Evolutionary conservation across 2,329 filamentous ascomycete species (phyloP).

Genomic region (Blastomyces gilchristii): DNA sequence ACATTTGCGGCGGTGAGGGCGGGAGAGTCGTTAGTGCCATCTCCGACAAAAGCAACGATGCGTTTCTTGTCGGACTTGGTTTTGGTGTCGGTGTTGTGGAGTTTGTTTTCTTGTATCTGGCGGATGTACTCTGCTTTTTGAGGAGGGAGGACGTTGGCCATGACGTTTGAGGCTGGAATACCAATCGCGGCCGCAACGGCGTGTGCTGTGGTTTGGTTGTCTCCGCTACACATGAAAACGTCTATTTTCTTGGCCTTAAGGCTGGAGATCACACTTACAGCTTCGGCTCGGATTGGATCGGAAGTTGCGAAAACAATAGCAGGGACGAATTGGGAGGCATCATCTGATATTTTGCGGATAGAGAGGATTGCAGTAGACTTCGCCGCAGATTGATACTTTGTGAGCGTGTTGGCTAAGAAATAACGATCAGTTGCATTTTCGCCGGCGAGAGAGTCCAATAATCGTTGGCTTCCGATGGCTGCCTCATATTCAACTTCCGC

Average conservation of each 20-base stretch:
- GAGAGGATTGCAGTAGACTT: constrained; percentile 39
- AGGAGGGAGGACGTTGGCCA: constrained; percentile 76
- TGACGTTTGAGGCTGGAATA: constrained; percentile 63
- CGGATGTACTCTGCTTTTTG: constrained; percentile 56
- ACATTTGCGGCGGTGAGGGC: constrained; percentile 72
- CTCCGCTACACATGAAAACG: constrained; percentile 88
- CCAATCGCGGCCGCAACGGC: constrained; percentile 68
- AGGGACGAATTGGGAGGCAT: constrained; percentile 34
- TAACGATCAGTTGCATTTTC: constrained; percentile 25
- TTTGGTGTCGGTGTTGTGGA: constrained; percentile 23
- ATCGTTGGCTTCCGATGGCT: constrained; percentile 49
- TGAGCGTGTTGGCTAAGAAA: constrained; percentile 27
- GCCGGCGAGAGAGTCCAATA: constrained; percentile 29
- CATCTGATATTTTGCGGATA: constrained; percentile 22
- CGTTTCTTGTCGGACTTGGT: constrained; percentile 28
- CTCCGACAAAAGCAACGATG: constrained; percentile 72
- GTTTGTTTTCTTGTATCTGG: constrained; percentile 37
- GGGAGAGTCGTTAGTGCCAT: constrained; percentile 78
- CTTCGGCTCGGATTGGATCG: constrained; percentile 69
- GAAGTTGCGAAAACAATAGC: constrained; percentile 63
- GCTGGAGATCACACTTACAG: constrained; percentile 51
- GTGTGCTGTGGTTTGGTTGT: constrained; percentile 73
- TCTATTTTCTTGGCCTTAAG: constrained; percentile 57
- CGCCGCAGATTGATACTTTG: constrained; percentile 32
- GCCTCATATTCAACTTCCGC: constrained; percentile 32